Base-by-base conservation (phyloP, 495 filamentous ascomycete genomes). In the Parmelia sp. region DNA sequence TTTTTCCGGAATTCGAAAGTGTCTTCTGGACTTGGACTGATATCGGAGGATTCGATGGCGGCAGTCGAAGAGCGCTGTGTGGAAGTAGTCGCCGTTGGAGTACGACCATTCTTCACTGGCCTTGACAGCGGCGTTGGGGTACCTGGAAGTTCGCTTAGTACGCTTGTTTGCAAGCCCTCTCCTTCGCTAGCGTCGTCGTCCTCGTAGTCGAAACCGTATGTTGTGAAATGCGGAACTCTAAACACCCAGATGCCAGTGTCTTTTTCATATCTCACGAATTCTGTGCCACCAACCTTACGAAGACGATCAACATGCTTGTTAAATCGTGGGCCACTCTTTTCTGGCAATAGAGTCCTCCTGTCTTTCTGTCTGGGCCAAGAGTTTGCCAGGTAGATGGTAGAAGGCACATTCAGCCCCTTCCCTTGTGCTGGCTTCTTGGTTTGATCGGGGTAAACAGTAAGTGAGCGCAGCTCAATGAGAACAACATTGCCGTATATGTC, bases 201-300 rank as follows among this genome's bases (percentile, higher is more conserved):
- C 51, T 92, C 89, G 67, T 94, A 90, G 66, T 91, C 88, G 58
- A 97, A 79, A n/a, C 87, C 91, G 73, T 98, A 98, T 12, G 91
- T 96, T 21, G 91, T 96, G 75, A 92, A 98, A 75, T 98, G 94
- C 65, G 91, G 85, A 45, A 98, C 94, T 25, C 79, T 86, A 78
- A 98, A 98, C 10, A 83, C 82, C 94, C 94, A 98, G 31, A 88
- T 83, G 60, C 94, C 94, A 37, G 84, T 90, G 25, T 88, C 82
- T 45, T 72, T 77, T 47, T 93, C 82, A 74, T 96, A 98, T 65
- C 80, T 78, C 57, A 91, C 77, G 66, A 96, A 96, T 40, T 85
- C 84, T 10, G 94, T 96, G 70, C 90, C 88, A 35, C 75, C 75
- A 39, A 96, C 88, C 60, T 82, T 83, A 77, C 82, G 87, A 21